phyloP scores from a whole-genome alignment of 768 basidiomycete genomes.

The Collybia nuda region DNA sequence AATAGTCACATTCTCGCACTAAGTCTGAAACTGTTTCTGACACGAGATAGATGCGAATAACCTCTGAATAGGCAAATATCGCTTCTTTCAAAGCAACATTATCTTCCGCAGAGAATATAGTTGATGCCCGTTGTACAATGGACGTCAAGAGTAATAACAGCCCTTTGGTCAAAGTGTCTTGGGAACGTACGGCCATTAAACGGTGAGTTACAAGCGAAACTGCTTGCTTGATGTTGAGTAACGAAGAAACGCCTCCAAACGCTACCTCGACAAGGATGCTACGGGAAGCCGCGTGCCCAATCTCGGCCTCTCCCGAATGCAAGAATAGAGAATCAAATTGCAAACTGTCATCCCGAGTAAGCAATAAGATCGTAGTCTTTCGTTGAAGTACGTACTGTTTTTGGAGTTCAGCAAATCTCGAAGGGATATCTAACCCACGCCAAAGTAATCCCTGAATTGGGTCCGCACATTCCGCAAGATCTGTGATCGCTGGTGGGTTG shows the following conservation, averaged over 20 bases:
- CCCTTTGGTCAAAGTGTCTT: constrained; percentile 20
- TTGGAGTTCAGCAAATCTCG: constrained; percentile 18
- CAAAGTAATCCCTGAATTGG: constrained; percentile 44
- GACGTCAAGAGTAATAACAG: constrained; percentile 39
- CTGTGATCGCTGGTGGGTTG: constrained; percentile 38
- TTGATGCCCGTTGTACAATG: constrained; percentile 28
- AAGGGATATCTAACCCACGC: constrained; percentile 29
- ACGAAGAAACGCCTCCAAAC: constrained; percentile 19
- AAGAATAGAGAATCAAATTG: constrained; percentile 48
- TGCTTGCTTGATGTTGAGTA: constrained; percentile 32
- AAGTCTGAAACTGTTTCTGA: constrained; percentile 18
- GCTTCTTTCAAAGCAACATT: constrained; percentile 35
- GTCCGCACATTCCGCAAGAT: constrained; percentile 42
- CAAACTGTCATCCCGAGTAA: constrained; percentile 5
- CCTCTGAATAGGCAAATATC: constrained; percentile 30
- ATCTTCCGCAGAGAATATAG: constrained; percentile 26
- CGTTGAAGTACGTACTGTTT: constrained; percentile 7
- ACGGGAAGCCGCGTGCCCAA: constrained; percentile 26
- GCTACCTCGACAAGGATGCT: constrained; percentile 34
- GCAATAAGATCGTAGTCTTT: background rate
- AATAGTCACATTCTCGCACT: constrained; percentile 33
- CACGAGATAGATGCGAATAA: constrained; percentile 33
- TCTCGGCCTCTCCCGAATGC: constrained; percentile 22
- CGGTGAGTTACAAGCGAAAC: constrained; percentile 37
- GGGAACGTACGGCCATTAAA: constrained; percentile 18